phyloP scores from a whole-genome alignment of 2,329 filamentous ascomycete species.

The Rutstroemia sp. region DNA sequence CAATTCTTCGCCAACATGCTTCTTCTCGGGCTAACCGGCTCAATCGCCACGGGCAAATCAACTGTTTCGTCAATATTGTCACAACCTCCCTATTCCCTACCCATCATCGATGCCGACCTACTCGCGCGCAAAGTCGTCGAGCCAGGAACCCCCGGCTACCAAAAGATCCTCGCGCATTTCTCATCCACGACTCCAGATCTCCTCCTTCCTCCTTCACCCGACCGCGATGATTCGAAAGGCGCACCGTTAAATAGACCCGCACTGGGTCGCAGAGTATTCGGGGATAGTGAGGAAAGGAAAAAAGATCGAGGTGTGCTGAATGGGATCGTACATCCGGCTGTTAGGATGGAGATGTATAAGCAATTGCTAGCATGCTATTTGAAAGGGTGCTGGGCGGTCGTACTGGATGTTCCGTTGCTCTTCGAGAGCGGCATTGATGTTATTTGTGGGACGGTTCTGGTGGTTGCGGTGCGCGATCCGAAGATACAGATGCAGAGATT shows the following conservation, averaged over 20 bases:
- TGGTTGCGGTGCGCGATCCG: conserved; percentile 78
- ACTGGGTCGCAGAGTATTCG: conserved; percentile 81
- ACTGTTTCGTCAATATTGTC: conserved; percentile 83
- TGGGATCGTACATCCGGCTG: conserved; percentile 85
- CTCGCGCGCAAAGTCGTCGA: conserved; percentile 91
- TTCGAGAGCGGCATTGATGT: conserved; percentile 84
- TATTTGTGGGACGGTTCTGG: conserved; percentile 76
- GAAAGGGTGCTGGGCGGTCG: conserved; percentile 74
- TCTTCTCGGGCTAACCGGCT: conserved; percentile 90
- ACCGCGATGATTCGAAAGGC: conserved; percentile 52
- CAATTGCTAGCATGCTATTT: conserved; percentile 67
- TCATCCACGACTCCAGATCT: conserved; percentile 77
- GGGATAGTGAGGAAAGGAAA: conserved; percentile 60
- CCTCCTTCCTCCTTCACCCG: conserved; percentile 53
- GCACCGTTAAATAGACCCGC: conserved; percentile 78
- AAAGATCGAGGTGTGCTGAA: conserved; percentile 74
- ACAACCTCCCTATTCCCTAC: conserved; percentile 72
- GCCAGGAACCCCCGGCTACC: conserved; percentile 79
- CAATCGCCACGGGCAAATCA: conserved; percentile 96
- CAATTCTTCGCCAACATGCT: conserved; percentile 53
- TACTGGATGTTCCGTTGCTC: conserved; percentile 85
- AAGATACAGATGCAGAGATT: conserved; percentile 76
- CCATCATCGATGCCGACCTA: conserved; percentile 89
- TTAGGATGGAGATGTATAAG: conserved; percentile 74
- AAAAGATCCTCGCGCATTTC: conserved; percentile 76